Evolutionary conservation across 495 filamentous ascomycete genomes (phyloP).

Genomic region (Penicillium taxi): DNA sequence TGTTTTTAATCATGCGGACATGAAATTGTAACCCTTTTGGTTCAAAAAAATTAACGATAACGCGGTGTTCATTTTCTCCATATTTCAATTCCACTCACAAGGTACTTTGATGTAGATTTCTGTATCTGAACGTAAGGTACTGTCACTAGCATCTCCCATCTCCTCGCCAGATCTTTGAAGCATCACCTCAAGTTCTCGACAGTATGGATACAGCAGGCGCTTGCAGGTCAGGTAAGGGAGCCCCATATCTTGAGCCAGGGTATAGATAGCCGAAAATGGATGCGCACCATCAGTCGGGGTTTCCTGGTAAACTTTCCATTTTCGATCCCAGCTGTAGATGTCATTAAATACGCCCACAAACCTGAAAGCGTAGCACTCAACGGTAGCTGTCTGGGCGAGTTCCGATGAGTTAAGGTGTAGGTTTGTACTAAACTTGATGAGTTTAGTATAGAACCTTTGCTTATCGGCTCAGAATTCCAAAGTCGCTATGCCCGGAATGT

Average conservation of each 20-base stretch:
- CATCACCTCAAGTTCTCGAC: constrained; percentile 14
- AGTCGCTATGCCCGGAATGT: background rate
- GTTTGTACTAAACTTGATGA: constrained; percentile 16
- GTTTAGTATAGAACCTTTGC: constrained; percentile 15
- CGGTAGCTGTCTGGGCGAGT: constrained; percentile 1
- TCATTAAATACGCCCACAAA: constrained; percentile 18
- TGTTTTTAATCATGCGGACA: no score
- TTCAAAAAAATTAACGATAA: constrained; percentile 14
- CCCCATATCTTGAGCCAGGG: constrained; percentile 15
- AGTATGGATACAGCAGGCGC: constrained; percentile 13
- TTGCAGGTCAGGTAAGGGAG: constrained; percentile 14
- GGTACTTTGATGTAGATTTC: constrained; percentile 14
- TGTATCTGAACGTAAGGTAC: constrained; percentile 6
- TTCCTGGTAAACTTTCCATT: constrained; percentile 13
- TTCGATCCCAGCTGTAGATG: constrained; percentile 19
- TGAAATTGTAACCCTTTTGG: no score
- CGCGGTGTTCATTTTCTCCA: constrained; percentile 20
- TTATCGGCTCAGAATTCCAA: background rate
- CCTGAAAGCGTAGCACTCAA: constrained; percentile 14
- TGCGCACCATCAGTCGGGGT: constrained; percentile 13
- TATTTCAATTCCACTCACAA: constrained; percentile 17
- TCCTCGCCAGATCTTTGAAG: constrained; percentile 4
- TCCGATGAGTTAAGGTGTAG: constrained; percentile 6
- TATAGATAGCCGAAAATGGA: constrained; percentile 16
- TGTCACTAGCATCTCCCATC: background rate